These are phyloP conservation scores for Pyracantha coccinea DNA, from an alignment of 331 rosid genomes.

Conservation along the genomic window DNA sequence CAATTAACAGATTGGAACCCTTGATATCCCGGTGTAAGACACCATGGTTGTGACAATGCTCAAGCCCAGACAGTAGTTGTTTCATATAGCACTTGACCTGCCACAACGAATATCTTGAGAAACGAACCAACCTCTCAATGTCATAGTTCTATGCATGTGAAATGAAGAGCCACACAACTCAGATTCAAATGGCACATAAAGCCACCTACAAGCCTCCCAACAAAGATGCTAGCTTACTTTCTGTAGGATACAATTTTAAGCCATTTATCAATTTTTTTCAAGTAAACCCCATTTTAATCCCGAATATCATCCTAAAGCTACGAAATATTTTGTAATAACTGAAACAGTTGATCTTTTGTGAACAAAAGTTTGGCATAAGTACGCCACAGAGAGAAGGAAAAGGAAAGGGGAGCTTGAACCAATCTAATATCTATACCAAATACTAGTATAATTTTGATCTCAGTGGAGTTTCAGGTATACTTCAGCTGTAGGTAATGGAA, in stretches of 20 bases:
- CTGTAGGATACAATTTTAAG: not conserved
- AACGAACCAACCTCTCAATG: constrained; percentile 30
- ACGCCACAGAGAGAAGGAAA: not conserved
- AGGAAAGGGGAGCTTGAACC: not conserved
- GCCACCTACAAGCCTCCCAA: not conserved
- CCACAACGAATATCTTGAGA: constrained; percentile 34
- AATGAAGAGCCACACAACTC: not conserved
- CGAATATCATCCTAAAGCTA: not conserved
- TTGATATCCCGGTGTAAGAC: constrained; percentile 97
- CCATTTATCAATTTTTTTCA: not conserved
- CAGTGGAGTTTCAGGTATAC: not conserved
- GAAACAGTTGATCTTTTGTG: not conserved
- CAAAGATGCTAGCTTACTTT: not conserved
- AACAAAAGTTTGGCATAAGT: not conserved
- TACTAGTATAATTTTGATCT: not conserved
- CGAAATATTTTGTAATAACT: not conserved
- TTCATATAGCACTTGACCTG: constrained; percentile 96
- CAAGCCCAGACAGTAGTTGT: constrained; percentile 93
- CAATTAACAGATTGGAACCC: constrained; percentile 93
- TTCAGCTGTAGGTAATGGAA: not conserved
- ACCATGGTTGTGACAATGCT: constrained; percentile 92
- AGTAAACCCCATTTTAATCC: not conserved
- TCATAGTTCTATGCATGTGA: not conserved
- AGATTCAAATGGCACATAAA: not conserved
- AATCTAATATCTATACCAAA: not conserved